phyloP scores from a whole-genome alignment of 495 filamentous ascomycete species.

The Lophiostoma macrostomum region DNA sequence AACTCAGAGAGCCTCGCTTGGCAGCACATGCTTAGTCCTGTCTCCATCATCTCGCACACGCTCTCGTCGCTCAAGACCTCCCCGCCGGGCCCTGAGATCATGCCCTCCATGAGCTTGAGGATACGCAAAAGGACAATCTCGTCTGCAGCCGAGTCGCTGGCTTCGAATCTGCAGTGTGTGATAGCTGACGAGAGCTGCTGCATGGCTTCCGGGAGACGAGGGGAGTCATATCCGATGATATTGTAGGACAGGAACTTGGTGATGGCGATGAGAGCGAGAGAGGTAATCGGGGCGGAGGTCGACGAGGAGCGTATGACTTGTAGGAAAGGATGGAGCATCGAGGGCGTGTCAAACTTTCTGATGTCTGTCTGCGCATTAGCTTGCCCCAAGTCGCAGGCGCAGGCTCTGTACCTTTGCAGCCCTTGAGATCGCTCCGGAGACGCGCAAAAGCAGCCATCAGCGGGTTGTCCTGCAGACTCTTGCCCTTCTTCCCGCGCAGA shows the following conservation, averaged over 20 bases:
- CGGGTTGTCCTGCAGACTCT: conserved; percentile 97
- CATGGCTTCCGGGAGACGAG: conserved; percentile 85
- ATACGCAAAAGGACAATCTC: conserved; percentile 93
- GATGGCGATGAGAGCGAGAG: conserved; percentile 88
- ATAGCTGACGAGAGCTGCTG: conserved; percentile 90
- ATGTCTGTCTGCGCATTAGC: conserved; percentile 61
- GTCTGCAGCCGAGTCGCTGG: conserved; percentile 88
- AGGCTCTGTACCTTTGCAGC: conserved; percentile 64
- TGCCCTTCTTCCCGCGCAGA: conserved; percentile 90
- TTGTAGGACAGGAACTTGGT: conserved; percentile 97
- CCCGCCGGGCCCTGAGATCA: conserved; percentile 89
- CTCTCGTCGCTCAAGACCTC: conserved; percentile 88
- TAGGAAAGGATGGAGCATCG: conserved; percentile 90
- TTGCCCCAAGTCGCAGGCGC: not conserved
- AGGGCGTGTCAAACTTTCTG: conserved; percentile 79
- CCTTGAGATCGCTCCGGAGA: conserved; percentile 81
- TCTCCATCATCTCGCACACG: conserved; percentile 99
- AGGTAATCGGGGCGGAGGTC: conserved; percentile 93
- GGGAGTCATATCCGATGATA: conserved; percentile 77
- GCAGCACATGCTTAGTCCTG: conserved; percentile 94
- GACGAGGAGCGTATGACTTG: conserved; percentile 96
- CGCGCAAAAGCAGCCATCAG: conserved; percentile 93
- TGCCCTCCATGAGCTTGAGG: conserved; percentile 94
- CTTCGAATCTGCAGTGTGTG: conserved; percentile 97
- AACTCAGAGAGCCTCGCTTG: conserved; percentile 89